phyloP scores from a whole-genome alignment of 805 yeast genomes.

The Wilhelminamyces savonicus region DNA sequence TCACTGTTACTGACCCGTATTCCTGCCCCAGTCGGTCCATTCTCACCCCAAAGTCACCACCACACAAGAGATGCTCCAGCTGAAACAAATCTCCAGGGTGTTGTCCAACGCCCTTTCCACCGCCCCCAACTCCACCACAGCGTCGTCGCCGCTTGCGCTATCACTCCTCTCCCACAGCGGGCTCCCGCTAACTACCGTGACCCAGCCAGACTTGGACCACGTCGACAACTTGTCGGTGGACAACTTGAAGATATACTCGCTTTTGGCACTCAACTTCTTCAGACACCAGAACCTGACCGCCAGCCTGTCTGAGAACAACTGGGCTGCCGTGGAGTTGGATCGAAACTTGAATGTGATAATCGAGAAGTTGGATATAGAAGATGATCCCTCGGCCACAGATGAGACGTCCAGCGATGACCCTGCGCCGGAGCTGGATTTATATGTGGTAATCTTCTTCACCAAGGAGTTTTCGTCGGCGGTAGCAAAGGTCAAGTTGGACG shows the following conservation, averaged over 20 bases:
- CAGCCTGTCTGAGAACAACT: slow-evolving; percentile 9
- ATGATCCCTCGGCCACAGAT: slow-evolving; percentile 1
- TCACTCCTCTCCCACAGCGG: slow-evolving; percentile 32
- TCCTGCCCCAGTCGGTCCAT: too few species aligned
- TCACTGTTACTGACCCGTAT: too few species aligned
- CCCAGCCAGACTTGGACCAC: slow-evolving; percentile 9
- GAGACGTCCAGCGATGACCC: slow-evolving; percentile 5
- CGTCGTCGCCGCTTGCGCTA: slow-evolving; percentile 20
- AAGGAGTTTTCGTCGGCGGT: slow-evolving; percentile 19
- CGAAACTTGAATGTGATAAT: slow-evolving; percentile 20
- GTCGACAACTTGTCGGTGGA: slow-evolving; percentile 15
- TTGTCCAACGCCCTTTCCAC: slow-evolving; percentile 23
- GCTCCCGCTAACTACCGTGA: slow-evolving; percentile 34
- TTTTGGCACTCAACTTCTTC: slow-evolving; percentile 27
- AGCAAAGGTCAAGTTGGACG: slow-evolving; percentile 32
- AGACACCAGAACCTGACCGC: slow-evolving; percentile 11
- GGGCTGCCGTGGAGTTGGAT: slow-evolving; percentile 28
- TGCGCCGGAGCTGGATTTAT: slow-evolving; percentile 11
- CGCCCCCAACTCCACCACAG: slow-evolving; percentile 4
- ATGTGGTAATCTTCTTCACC: slow-evolving; percentile 27
- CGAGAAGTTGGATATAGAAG: slow-evolving; percentile 10
- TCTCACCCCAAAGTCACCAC: too few species aligned
- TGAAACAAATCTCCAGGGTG: slow-evolving; percentile 29
- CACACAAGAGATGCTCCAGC: slow-evolving; percentile 28
- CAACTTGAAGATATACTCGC: slow-evolving; percentile 26